Base-by-base conservation (phyloP, 148 eudicot genomes). In the Mesembryanthemum crystallinum region DNA sequence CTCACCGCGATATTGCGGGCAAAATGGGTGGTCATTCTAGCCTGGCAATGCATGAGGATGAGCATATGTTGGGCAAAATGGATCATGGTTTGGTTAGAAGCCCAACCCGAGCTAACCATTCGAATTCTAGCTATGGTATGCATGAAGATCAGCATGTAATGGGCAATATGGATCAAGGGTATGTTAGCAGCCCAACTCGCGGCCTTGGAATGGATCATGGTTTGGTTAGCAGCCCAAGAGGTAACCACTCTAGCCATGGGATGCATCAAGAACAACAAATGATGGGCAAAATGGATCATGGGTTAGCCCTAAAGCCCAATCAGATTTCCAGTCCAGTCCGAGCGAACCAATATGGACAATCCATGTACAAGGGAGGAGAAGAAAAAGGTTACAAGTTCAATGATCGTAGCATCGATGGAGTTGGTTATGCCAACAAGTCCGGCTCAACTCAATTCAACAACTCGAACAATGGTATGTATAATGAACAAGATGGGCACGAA, bases 231-330 rank as follows among this genome's bases (percentile, higher is more conserved):
- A 63, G 61, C 14, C 70, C 77, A 23, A 64, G 32, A 20, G 52
- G 23, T 32, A 39, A 35, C 61, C 52, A 17, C 2, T 35, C 78
- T 9, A 37, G 54, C 35, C 25, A 23, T 4, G 21, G 20, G 1
- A 75, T 75, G 78, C 61, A 54, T 17, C 52, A 75, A 52, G 78
- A 75, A 24, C 72, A 55, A 52, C 72, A 75, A 7, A 12, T 64
- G 24, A 51, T 49, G 33, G 63, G 47, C 7, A 45, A 49, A 30
- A 77, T 65, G 64, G 74, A 77, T 23, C 63, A 24, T 24, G 68
- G 65, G 7, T 14, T 52, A 24, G 28, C 61, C 8, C 30, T 13
- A 27, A 30, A 67, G 39, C 20, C 67, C 27, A 58, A 37, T 45
- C 66, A 52, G 17, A 5, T 28, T 13, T 69, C 74, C 18, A 64